Base-by-base conservation (phyloP, 805 yeast genomes). In the Priceomyces castillae region DNA sequence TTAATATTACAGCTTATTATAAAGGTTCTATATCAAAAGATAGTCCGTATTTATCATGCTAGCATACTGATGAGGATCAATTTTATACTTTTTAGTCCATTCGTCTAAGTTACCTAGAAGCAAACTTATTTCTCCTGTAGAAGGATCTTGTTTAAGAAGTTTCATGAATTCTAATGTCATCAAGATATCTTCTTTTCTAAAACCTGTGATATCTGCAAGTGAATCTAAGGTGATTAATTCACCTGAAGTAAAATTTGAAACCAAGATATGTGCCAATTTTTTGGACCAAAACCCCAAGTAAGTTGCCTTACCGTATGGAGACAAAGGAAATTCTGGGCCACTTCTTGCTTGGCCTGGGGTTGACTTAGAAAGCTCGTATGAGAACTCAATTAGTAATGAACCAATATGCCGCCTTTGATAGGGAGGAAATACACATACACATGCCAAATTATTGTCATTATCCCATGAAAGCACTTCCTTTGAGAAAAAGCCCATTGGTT, bases 241-340 rank as follows among this genome's bases (percentile, higher is more conserved):
- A 3, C 26, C 42, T 1, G 30, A 17, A 9, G 14, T 45, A n/a
- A 49, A 35, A 11, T 51, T 44, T 2, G 46, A 15, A 3, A 48
- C 14, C 4, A 67, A 44, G 20, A 52, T 30, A 25, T 47, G 28
- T 6, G 69, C 63, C 7, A 71, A 45, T 35, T 52, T 56, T 38
- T 74, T 70, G 5, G 85, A 70, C 99, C 98, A 94, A 62, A 78
- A 90, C 12, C 76, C 66, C 15, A 86, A 56, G 56, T 90, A 94
- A 5, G 90, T 78, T 7, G 78, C 66, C 41, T 75, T 73, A 0
- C 99, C 99, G 62, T 82, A 86, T 0, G 84, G 83, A 4, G 96
- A 86, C 7, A 94, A 66, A 0, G 99, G 99, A 50, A 81, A 76
- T 59, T 94, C 99, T 0, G 99, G 99, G 0, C 97, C 95, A 46